Base-by-base conservation (phyloP, 208 protist species). In the Crithidia expoeki region DNA sequence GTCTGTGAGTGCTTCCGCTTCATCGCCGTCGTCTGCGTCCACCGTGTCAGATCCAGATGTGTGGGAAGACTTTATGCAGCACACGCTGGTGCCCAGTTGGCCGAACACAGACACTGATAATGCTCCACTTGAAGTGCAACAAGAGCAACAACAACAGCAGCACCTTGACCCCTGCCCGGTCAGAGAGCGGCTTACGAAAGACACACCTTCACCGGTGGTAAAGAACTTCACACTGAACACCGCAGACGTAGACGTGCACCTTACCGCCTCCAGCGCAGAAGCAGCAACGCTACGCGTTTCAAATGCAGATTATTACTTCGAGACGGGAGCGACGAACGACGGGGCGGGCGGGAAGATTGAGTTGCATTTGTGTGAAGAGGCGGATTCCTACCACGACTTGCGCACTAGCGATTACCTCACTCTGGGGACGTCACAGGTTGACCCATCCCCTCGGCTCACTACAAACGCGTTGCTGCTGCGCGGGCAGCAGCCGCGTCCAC, bases 21-120 rank as follows among this genome's bases (percentile, higher is more conserved):
- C 61, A 2, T 27, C 67, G 27, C 65, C 58, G 12, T 59, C 65
- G 14, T 61, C 65, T 2, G 60, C 65, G 0, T 73, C 74, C 16
- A 79, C 74, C 6, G 67, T 74, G 38, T 74, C 66, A 1, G 61
- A 74, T 25, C 66, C 61, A 19, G 66, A 72, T 33, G 59, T 55
- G 23, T 79, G 61, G 61, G 66, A 74, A 21, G 67, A 73, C 32
- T 73, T 74, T 17, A 42, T 60, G 52, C 61, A 67, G 49, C 61
- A 67, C 61, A 17, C 25, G 25, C 32, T 65, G 27, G 30, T 65
- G 10, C 44, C 59, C 0, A 0, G 25, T 11, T 58, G 32, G 58
- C 23, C 42, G 7, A 58, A 57, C 21, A 30, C 33, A 53, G 40
- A 36, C 28, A 38, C 16, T 36, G 17, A 27, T 32, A 44, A 44